Evolutionary conservation across 345 rosid genomes (phyloP).

Genomic region (Linum lewisii): DNA sequence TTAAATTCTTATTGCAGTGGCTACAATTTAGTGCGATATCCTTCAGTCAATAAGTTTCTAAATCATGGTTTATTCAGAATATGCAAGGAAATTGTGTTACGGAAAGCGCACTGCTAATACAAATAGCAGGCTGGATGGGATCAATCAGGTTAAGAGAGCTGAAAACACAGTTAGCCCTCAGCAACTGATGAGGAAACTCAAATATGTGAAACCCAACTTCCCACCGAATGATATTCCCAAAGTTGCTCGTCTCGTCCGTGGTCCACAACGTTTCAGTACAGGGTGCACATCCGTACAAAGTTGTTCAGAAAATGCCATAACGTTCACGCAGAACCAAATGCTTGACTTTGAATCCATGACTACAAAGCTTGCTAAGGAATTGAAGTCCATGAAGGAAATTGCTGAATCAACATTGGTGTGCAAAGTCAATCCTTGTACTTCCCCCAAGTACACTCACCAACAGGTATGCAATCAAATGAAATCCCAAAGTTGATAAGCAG

Average conservation of each 20-base stretch:
- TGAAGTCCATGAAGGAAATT: slow-evolving; percentile 53
- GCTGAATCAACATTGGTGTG: slow-evolving; percentile 35
- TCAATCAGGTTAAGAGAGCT: slow-evolving; percentile 30
- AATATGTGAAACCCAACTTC: slow-evolving; percentile 21
- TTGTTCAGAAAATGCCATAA: slow-evolving; percentile 58
- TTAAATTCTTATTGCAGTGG: background rate
- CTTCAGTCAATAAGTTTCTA: background rate
- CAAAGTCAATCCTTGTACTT: slow-evolving; percentile 23
- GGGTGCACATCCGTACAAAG: slow-evolving; percentile 33
- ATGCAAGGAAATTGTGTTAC: slow-evolving; percentile 42
- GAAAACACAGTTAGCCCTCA: slow-evolving; percentile 26
- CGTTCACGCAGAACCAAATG: slow-evolving; percentile 72
- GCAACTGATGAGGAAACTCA: slow-evolving; percentile 21
- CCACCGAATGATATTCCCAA: slow-evolving; percentile 27
- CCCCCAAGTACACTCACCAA: slow-evolving; percentile 31
- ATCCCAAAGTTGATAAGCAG: background rate
- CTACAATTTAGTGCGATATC: background rate
- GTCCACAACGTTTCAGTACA: slow-evolving; percentile 18
- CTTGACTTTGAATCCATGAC: slow-evolving; percentile 49
- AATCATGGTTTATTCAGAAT: slow-evolving; percentile 32
- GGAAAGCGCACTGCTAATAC: slow-evolving; percentile 29
- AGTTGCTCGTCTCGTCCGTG: slow-evolving; percentile 27
- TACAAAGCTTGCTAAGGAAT: slow-evolving; percentile 48
- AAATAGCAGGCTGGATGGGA: slow-evolving; percentile 33
- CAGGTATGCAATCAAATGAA: slow-evolving; percentile 35